Percentiles rank a stretch among this genome's conserved stretches.
Conservation (phyloP, 2,329 filamentous ascomycete species). For the Colletotrichum orbiculare region DNA sequence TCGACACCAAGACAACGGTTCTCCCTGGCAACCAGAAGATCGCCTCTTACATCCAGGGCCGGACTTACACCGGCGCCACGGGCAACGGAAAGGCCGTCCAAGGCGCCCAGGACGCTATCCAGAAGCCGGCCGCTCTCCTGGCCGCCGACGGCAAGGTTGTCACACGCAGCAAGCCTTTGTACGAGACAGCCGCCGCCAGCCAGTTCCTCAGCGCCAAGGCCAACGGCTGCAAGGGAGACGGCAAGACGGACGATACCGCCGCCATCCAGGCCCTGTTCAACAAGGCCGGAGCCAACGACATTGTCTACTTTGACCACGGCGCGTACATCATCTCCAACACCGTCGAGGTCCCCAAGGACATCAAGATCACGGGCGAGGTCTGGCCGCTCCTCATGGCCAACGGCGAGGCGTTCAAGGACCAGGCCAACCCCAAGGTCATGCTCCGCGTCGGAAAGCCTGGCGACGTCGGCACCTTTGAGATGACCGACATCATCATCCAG, state of each 20-base stretch:
- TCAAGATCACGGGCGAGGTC: conserved; percentile 90
- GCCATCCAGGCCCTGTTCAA: conserved; percentile 85
- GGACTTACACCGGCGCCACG: conserved; percentile 68
- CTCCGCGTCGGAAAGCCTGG: conserved; percentile 85
- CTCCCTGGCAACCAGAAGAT: conserved; percentile 78
- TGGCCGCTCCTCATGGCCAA: conserved; percentile 91
- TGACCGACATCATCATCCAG: conserved; percentile 87
- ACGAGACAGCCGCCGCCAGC: conserved; percentile 72
- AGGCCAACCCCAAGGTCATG: conserved; percentile 81
- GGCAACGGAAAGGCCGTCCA: conserved; percentile 66
- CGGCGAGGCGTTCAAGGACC: conserved; percentile 79
- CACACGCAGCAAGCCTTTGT: conserved; percentile 90
- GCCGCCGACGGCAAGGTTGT: conserved; percentile 75
- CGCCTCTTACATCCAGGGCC: conserved; percentile 82
- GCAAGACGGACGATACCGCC: conserved; percentile 85
- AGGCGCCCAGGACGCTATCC: conserved; percentile 62
- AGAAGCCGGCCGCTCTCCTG: conserved; percentile 76
- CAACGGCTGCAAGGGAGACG: conserved; percentile 88
- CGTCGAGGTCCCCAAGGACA: conserved; percentile 78
- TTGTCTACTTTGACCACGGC: conserved; percentile 82
- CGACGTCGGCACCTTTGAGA: conserved; percentile 84
- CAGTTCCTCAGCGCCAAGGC: conserved; percentile 87
- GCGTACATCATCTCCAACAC: conserved; percentile 78
- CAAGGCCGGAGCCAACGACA: conserved; percentile 68
- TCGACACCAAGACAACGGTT: conserved; percentile 66